Evolutionary conservation across 1,284 basidiomycete species (phyloP).

Genomic region (Sanguinoderma infundibulare): DNA sequence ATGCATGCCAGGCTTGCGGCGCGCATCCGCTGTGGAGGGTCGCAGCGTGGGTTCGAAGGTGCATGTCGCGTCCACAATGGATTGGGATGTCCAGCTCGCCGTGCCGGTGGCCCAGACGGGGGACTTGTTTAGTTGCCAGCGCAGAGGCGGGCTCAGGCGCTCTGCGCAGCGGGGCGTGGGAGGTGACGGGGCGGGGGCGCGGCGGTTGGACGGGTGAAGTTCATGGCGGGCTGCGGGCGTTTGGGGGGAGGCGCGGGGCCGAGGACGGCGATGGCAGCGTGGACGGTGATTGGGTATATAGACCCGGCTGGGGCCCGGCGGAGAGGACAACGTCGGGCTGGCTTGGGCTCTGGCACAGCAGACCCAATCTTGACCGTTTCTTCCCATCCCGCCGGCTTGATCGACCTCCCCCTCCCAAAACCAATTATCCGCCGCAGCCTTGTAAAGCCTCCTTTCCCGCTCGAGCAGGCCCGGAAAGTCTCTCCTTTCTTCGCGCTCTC

Average conservation of each 20-base stretch:
- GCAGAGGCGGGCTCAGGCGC: no score
- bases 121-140: no score
- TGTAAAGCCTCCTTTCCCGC: slow-evolving; percentile 11
- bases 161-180: slow-evolving; percentile 1
- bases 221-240: slow-evolving; percentile 1
- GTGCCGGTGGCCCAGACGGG: no score
- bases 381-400: slow-evolving; percentile 22
- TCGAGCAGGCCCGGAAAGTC: slow-evolving; percentile 7
- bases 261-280: not conserved
- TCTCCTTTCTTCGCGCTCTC: slow-evolving; percentile 23
- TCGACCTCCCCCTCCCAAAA: slow-evolving; percentile 13
- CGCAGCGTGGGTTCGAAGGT: not conserved
- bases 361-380: slow-evolving; percentile 6
- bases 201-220: not conserved
- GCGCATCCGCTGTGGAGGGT: not conserved
- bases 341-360: no score
- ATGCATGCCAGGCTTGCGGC: not conserved
- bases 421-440: slow-evolving; percentile 26
- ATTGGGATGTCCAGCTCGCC: no score
- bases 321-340: not conserved
- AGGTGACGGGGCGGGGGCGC: not conserved
- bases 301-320: slow-evolving; percentile 6
- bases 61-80: no score
- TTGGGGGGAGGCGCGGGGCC: slow-evolving; percentile 1
- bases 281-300: slow-evolving; percentile 18